Base-by-base conservation (phyloP, 202 grass and related monocot genomes). In the Eragrostis tef region DNA sequence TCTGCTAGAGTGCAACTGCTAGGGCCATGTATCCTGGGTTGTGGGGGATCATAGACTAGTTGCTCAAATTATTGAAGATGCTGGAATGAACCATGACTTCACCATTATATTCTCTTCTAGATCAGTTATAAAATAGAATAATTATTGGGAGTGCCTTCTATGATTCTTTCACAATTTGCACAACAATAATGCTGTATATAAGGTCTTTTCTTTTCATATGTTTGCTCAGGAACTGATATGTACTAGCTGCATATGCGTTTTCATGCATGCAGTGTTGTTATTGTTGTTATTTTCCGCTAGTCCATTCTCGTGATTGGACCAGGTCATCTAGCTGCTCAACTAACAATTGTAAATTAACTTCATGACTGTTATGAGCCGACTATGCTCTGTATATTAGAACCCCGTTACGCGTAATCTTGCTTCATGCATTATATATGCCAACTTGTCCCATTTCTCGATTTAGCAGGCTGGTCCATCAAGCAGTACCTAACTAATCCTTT, bases 91-190 rank as follows among this genome's bases (percentile, higher is more conserved):
- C 19, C 11, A 45, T 89, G 83, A 89, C 67, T 50, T 89, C 79
- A 86, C 67, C 79, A 78, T 48, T 82, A 82, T 84, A 88, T 86
- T 86, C 73, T 78, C 50, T 46, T 86, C 79, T 46, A 83, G 60
- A 83, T 83, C 83, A 83, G 79, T 62, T 83, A 89, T 79, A 83
- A 74, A 89, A 86, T 26, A 47, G 79, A 86, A 89, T 68, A 89
- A 19, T 79, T 83, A 67, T 64, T 54, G 13, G 19, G 14, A 27
- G 79, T 48, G 67, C 43, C 79, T 27, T n/a, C 60, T 34, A 83
- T 73, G 79, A 89, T 86, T 86, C 79, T 86, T 63, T 63, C 75
- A 63, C 79, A 79, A 83, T 69, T 74, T 83, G 51, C 62, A 62
- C 52, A 41, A 61, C 44, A 83, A 68, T 82, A 68, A 78, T 89